Conservation (phyloP, 2,329 filamentous ascomycete species). For the Aspergillus neotritici region DNA sequence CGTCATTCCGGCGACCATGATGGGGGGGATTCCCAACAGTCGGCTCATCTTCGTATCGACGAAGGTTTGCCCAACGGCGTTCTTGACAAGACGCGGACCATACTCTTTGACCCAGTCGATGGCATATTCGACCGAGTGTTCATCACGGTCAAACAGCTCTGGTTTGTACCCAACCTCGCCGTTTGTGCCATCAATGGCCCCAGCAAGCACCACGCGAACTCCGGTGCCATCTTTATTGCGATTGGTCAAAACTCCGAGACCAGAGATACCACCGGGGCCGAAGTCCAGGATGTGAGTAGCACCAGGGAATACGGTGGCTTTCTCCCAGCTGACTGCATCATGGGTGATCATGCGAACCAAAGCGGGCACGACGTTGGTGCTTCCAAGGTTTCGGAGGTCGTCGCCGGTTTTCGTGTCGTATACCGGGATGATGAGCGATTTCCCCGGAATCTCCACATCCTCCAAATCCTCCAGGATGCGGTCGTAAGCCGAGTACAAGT, state of each 20-base stretch:
- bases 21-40: slow-evolving; percentile 72
- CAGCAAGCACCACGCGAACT: slow-evolving; percentile 90
- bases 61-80: slow-evolving; percentile 79
- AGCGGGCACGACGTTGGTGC: slow-evolving; percentile 75
- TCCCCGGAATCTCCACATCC: slow-evolving; percentile 68
- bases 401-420: slow-evolving; percentile 85
- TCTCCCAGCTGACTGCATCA: slow-evolving; percentile 93
- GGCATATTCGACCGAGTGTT: slow-evolving; percentile 90
- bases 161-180: slow-evolving; percentile 95
- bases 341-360: slow-evolving; percentile 90
- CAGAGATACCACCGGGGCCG: slow-evolving; percentile 92
- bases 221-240: slow-evolving; percentile 98
- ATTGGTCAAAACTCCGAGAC: slow-evolving; percentile 91
- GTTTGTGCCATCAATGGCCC: slow-evolving; percentile 85
- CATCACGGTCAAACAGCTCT: slow-evolving; percentile 93
- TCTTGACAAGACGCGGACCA: slow-evolving; percentile 86
- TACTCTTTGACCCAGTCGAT: slow-evolving; percentile 98
- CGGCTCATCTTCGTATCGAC: slow-evolving; percentile 97
- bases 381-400: slow-evolving; percentile 66
- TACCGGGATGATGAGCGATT: slow-evolving; percentile 73
- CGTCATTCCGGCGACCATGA: slow-evolving; percentile 91
- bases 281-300: slow-evolving; percentile 97
- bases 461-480: slow-evolving; percentile 84
- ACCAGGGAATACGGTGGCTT: slow-evolving; percentile 80
- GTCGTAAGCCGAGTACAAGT: slow-evolving; percentile 73